Evolutionary conservation across 306 rosid species (phyloP), one percentile per base, ranked within the genome.

Genomic region (Dryas drummondii): DNA sequence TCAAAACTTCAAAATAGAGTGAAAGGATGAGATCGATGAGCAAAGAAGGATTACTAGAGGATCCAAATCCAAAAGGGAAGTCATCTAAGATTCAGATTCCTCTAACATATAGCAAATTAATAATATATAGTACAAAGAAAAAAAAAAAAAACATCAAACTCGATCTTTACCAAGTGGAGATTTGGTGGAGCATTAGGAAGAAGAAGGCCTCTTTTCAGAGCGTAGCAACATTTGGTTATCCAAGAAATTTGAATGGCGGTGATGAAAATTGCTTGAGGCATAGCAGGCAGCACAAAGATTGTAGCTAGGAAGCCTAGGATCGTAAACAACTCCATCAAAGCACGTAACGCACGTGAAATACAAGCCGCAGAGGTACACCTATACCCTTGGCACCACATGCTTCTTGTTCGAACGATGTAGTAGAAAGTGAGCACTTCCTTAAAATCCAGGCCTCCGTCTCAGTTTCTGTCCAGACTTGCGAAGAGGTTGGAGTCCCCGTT

Each of bases 351-450:
- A 69, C 2, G 75, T 68, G 9, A 59, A 77, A 12, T 77, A 69
- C 62, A 68, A 72, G 14, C 75, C 80, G 27, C 50, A 22, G 6
- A 59, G 57, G 65, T 13, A 16, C 0, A 4, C n/a, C 27, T 0
- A 11, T 66, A 78, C 0, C 9, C 40, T 0, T 4, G 9, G 57
- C 77, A 71, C 52, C 27, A 5, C n/a, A 71, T 32, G 9, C 44
- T 6, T 12, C 81, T 40, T 7, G 76, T 63, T 63, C 62, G 52
- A n/a, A 78, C 10, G 56, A 71, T 51, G 72, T 71, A 78, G 76
- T 78, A 71, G 50, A 63, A 71, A 15, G 76, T 41, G 16, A 78
- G 72, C 16, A 78, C 71, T 6, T 78, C 77, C 5, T 0, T 0
- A 27, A 78, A 62, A n/a, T 78, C 77, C 58, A 78, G 55, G 44